Conservation (phyloP, 2,329 filamentous ascomycete genomes). For the Fusarium cicatricum region DNA sequence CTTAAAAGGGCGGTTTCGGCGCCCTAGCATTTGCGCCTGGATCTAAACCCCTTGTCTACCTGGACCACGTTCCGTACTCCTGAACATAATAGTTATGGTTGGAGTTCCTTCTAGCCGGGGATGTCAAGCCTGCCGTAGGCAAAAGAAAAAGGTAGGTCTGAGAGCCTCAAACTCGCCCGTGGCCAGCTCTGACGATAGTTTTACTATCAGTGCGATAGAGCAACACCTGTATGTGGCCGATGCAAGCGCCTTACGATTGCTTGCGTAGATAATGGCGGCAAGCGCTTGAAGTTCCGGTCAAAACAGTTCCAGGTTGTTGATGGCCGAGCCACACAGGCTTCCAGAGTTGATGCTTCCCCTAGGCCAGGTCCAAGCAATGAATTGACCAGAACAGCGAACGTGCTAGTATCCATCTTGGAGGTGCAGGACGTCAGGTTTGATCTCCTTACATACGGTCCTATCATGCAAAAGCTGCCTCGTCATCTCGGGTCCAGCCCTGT, state of each 20-base stretch:
- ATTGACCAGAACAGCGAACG: constrained; percentile 25
- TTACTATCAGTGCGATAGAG: constrained; percentile 53
- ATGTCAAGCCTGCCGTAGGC: constrained; percentile 57
- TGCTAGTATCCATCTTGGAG: constrained; percentile 43
- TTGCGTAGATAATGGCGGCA: constrained; percentile 54
- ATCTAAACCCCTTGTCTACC: neutral
- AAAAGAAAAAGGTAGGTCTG: constrained; percentile 59
- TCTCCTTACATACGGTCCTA: neutral
- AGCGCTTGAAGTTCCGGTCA: constrained; percentile 55
- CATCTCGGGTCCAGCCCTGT: constrained; percentile 2
- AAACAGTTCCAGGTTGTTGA: neutral
- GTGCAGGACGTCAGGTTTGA: constrained; percentile 47
- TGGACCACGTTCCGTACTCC: neutral
- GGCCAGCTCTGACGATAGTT: neutral
- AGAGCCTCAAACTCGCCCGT: neutral
- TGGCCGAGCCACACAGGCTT: neutral
- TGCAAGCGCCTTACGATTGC: constrained; percentile 52
- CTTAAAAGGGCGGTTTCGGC: no score
- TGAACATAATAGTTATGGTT: constrained; percentile 55
- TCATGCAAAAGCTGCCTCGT: constrained; percentile 1
- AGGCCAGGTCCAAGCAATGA: constrained; percentile 41
- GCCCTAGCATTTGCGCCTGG: neutral
- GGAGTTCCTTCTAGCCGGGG: constrained; percentile 57
- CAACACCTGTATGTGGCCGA: constrained; percentile 51
- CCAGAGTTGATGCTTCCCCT: neutral